A percentile compares a stretch with the other conserved stretches of the same genome.
These are phyloP conservation scores for Psophocarpus tetragonolobus DNA, from an alignment of 306 rosid genomes.

Conservation along the genomic window DNA sequence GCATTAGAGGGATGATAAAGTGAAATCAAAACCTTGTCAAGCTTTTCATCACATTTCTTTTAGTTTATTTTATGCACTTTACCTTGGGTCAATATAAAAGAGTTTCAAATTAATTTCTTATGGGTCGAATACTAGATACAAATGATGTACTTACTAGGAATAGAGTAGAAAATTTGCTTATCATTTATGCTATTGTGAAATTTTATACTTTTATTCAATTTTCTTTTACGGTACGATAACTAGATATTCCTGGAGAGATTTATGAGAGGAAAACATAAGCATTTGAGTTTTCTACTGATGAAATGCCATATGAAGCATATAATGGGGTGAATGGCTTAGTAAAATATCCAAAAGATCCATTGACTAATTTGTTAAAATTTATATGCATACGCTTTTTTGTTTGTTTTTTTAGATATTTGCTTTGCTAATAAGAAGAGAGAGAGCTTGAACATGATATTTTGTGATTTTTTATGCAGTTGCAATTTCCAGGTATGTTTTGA, in stretches of 20 bases:
- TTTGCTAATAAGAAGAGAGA: conserved; percentile 14
- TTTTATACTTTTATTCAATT: conserved; percentile 9
- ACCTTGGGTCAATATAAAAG: too few relatives aligned
- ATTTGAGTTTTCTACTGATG: conserved; percentile 96
- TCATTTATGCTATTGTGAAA: neutral
- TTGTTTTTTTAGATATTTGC: neutral
- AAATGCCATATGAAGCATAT: conserved; percentile 98
- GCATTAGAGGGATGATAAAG: too few relatives aligned
- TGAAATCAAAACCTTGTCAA: too few relatives aligned
- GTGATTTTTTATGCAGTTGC: conserved; percentile 29
- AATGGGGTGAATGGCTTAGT: conserved; percentile 97
- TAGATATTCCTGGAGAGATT: conserved; percentile 97
- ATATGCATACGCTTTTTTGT: too few relatives aligned
- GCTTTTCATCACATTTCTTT: too few relatives aligned
- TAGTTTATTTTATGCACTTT: too few relatives aligned
- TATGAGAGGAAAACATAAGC: conserved; percentile 92
- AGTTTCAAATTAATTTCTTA: too few relatives aligned
- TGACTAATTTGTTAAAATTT: too few relatives aligned
- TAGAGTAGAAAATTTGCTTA: too few relatives aligned
- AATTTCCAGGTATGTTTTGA: conserved; percentile 81
- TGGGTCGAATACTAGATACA: too few relatives aligned
- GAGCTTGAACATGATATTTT: conserved; percentile 27
- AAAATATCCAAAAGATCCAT: conserved; percentile 35
- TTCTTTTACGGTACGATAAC: conserved; percentile 76
- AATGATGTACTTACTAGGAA: too few relatives aligned